Evolutionary conservation across 176 grass and related monocot genomes (phyloP).

Genomic region (Puccinellia tenuiflora): DNA sequence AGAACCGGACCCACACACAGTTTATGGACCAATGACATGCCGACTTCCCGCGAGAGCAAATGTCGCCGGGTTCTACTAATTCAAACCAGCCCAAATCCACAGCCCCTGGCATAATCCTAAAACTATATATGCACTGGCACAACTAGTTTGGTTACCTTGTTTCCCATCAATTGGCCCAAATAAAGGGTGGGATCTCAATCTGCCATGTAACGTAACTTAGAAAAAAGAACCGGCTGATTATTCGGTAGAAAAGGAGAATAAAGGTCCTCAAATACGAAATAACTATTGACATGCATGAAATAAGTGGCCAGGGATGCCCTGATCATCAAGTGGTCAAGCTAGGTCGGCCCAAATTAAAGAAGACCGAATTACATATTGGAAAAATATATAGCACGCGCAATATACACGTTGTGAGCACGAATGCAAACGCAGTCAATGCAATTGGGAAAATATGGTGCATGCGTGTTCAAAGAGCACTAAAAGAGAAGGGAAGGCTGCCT

Average conservation of each 20-base stretch:
- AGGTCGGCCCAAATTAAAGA: not conserved
- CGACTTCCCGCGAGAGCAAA: no score
- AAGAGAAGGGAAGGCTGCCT: not conserved
- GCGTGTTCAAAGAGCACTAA: constrained; percentile 11
- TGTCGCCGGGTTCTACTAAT: no score
- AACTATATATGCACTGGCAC: not conserved
- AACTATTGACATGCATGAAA: not conserved
- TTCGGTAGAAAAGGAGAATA: not conserved
- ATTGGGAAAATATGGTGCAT: not conserved
- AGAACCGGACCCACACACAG: no score
- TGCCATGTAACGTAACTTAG: not conserved
- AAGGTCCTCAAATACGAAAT: not conserved
- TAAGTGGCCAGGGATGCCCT: not conserved
- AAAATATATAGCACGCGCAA: not conserved
- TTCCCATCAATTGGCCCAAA: not conserved
- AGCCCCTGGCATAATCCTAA: not conserved
- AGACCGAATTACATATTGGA: not conserved
- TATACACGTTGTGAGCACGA: not conserved
- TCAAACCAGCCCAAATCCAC: not conserved
- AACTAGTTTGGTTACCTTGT: not conserved
- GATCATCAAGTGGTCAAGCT: not conserved
- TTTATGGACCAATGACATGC: no score
- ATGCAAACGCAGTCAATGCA: not conserved
- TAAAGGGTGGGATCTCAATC: not conserved
- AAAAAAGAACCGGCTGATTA: not conserved